Base-by-base conservation (phyloP, 139 green algal species). In the Chlamydomonas schloesseri region DNA sequence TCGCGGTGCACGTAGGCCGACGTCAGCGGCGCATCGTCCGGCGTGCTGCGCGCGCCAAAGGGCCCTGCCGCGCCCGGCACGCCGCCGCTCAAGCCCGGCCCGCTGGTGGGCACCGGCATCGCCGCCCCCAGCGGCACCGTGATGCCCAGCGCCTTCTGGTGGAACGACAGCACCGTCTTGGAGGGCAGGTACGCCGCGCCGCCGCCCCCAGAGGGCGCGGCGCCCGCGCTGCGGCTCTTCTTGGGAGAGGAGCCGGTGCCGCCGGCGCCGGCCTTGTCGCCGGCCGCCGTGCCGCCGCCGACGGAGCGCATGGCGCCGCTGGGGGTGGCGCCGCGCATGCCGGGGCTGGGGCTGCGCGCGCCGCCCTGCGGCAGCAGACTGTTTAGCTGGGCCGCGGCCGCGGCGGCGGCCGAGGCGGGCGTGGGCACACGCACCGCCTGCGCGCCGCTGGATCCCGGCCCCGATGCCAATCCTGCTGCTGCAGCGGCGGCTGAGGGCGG, bases 91-190 rank as follows among this genome's bases (percentile, higher is more conserved):
- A 26, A 0, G 1, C 33, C 13, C 36, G 75, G 58, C n/a, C 47
- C 75, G 28, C 37, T 18, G 33, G 34, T 53, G 69, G 75, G 65
- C n/a, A 71, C 65, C 10, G 34, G 34, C 69, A 73, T 36, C 37
- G 18, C 9, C 23, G 34, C 21, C 21, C 18, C 60, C 37, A 83
- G 58, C 42, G 76, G 76, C 37, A 83, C 60, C 5, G 76, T 73
- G 23, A 83, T 73, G 17, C 76, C 76, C 28, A 83, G 62, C 15
- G 76, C 76, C 14, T 37, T 37, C 28, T 83, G 76, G 26, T 83
- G 76, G 37, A 83, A 83, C 15, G 9, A 28, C 36, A 83, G 62
- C 28, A 83, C 76, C 5, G 76, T 36, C 42, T 71, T 71, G 26
- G 76, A 83, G 4, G 76, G 76, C 37, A 83, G 28, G 62, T 73